Conservation (phyloP, 371 early-diverging fungal species). For the Actinomortierella ambigua region DNA sequence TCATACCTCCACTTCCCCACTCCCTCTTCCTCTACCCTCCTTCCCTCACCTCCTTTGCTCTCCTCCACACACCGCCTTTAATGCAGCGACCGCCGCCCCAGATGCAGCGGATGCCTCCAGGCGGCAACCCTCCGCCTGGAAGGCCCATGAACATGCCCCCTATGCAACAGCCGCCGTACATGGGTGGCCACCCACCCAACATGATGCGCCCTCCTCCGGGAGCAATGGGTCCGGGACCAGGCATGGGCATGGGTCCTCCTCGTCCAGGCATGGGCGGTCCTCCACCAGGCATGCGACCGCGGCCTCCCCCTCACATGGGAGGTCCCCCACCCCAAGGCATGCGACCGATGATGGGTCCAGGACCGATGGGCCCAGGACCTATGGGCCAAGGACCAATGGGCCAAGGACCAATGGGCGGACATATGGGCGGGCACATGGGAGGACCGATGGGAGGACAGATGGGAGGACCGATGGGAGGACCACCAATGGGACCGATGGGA, state of each 20-base stretch:
- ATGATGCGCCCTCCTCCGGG: constrained; percentile 24
- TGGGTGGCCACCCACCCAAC: background rate
- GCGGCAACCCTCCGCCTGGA: constrained; percentile 13
- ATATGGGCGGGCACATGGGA: constrained; percentile 32
- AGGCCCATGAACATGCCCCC: constrained; percentile 10
- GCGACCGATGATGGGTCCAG: constrained; percentile 32
- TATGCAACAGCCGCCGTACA: constrained; percentile 28
- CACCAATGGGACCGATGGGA: constrained; percentile 9
- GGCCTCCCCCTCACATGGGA: constrained; percentile 29
- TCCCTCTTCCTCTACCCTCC: no score
- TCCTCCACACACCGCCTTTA: no score
- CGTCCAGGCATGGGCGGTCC: constrained; percentile 22
- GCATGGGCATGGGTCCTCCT: constrained; percentile 27
- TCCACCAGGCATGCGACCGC: constrained; percentile 21
- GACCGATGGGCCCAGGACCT: constrained; percentile 17
- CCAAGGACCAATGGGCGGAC: constrained; percentile 24
- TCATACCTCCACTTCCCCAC: no score
- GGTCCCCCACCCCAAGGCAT: constrained; percentile 32
- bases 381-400: constrained; percentile 22
- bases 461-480: constrained; percentile 14
- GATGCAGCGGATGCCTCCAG: constrained; percentile 4
- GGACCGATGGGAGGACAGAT: constrained; percentile 29
- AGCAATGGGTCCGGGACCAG: constrained; percentile 33
- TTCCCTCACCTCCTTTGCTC: no score
- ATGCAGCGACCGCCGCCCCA: no score